Conservation (phyloP, 306 rosid genomes). For the Casuarina equisetifolia region DNA sequence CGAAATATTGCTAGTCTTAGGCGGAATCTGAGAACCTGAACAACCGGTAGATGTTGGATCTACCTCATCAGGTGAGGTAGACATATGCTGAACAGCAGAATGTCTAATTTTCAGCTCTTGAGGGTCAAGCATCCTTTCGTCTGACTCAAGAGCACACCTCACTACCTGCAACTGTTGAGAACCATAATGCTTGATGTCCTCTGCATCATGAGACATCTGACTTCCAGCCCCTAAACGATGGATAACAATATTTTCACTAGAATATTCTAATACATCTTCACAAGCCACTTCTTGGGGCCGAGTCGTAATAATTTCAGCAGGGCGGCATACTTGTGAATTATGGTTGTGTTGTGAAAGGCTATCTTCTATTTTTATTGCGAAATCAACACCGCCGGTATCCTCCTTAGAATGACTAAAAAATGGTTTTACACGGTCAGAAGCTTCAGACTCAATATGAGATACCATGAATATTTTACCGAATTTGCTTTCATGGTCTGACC, state of each 20-base stretch:
- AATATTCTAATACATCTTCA: conserved; percentile 24
- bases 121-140: conserved; percentile 23
- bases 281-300: conserved; percentile 10
- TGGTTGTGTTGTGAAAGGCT: conserved; percentile 8
- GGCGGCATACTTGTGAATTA: conserved; percentile 12
- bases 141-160: conserved; percentile 2
- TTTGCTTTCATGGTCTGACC: conserved; percentile 28
- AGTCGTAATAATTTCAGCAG: conserved; percentile 26
- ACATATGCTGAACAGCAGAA: conserved; percentile 23
- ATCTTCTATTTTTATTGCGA: conserved; percentile 28
- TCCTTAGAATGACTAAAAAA: conserved; percentile 25
- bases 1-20: conserved; percentile 25
- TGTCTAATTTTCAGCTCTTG: conserved; percentile 22
- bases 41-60: conserved; percentile 19
- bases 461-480: background rate
- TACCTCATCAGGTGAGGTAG: conserved; percentile 17
- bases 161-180: conserved; percentile 17
- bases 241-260: conserved; percentile 21
- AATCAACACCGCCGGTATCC: conserved; percentile 27
- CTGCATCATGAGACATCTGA: conserved; percentile 17
- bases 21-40: conserved; percentile 23
- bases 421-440: conserved; percentile 8
- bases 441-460: conserved; percentile 21
- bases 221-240: conserved; percentile 23
- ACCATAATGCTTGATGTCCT: conserved; percentile 9